Evolutionary conservation across 2,329 filamentous ascomycete genomes (phyloP).

Genomic region (Penicillium sp.): DNA sequence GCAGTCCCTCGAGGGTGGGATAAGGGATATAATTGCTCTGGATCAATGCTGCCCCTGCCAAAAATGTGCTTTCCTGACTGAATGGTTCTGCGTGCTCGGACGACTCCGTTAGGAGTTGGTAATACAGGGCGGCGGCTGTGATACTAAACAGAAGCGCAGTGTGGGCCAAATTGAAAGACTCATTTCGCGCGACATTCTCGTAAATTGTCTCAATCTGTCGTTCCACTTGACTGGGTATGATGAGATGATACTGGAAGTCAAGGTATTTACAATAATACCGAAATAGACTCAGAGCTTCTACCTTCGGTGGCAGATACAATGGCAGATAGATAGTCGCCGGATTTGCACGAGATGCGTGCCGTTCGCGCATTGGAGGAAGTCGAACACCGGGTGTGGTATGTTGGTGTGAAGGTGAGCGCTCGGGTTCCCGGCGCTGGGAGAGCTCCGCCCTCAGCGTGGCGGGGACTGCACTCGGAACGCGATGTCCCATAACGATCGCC

Average conservation of each 20-base stretch:
- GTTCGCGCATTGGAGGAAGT: not conserved
- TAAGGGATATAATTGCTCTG: conserved; percentile 28
- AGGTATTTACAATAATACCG: conserved; percentile 34
- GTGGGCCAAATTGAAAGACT: conserved; percentile 22
- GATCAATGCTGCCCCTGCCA: conserved; percentile 31
- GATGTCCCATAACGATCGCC: conserved; percentile 29
- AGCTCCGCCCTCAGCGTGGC: conserved; percentile 17
- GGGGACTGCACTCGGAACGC: conserved; percentile 22
- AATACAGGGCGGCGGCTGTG: conserved; percentile 28
- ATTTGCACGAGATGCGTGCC: conserved; percentile 16
- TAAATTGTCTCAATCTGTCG: conserved; percentile 31
- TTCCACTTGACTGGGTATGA: conserved; percentile 25
- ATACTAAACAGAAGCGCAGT: conserved; percentile 36
- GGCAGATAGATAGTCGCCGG: conserved; percentile 19
- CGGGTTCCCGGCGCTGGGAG: not conserved
- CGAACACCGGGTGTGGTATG: not conserved
- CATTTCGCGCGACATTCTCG: conserved; percentile 15
- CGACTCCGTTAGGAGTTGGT: conserved; percentile 20
- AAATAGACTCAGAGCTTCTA: conserved; percentile 29
- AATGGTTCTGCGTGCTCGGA: conserved; percentile 18
- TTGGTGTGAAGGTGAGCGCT: not conserved
- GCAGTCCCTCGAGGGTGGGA: conserved; percentile 33
- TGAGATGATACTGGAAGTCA: conserved; percentile 36
- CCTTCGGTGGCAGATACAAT: conserved; percentile 26
- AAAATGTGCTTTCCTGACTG: conserved; percentile 27